Evolutionary conservation across 2,329 filamentous ascomycete genomes (phyloP), one percentile per base, ranked within the genome.

Genomic region (Calonectria henricotiae): DNA sequence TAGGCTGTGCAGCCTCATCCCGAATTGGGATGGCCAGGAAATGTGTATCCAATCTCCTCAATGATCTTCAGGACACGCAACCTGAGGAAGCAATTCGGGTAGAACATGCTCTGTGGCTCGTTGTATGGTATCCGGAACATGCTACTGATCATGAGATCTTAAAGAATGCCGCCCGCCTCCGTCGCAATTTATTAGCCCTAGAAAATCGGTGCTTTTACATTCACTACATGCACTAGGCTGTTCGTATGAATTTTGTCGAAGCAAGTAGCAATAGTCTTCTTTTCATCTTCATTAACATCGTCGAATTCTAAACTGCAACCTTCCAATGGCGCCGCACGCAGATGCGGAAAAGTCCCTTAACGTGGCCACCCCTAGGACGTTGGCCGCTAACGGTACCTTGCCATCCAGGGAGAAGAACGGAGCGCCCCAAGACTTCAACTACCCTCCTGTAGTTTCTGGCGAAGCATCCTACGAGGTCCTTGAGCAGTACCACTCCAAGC

Each of bases 401-500:
- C 23, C 51, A 13, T 62, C 62, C 15, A 60, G 69, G 4, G 67
- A 61, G 25, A 39, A 62, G 15, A 70, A 69, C 25, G 69, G 62
- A 35, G 44, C 44, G 20, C 47, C 68, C 20, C 69, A 69, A 69
- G 64, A 70, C 17, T 81, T 77, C 62, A 62, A 73, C 54, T 81
- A 81, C 47, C 79, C 79, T 25, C 73, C 76, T 1, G 32, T 65
- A 8, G 54, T 78, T 47, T 69, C 74, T 17, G 67, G 68, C 6
- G 72, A 73, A 9, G 70, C 70, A 1, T 74, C 77, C 4, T 81
- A 81, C 69, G 62, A 71, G 8, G 75, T 81, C 15, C 74, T 81
- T 27, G 68, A 73, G 32, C 79, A 81, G 67, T 81, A 81, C 62
- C 80, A 82, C 68, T 81, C 79, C n/a, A 81, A 81, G 73, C 80